Evolutionary conservation across 2,329 filamentous ascomycete genomes (phyloP), one percentile per base, ranked within the genome.

Genomic region (Rutstroemia sp.): DNA sequence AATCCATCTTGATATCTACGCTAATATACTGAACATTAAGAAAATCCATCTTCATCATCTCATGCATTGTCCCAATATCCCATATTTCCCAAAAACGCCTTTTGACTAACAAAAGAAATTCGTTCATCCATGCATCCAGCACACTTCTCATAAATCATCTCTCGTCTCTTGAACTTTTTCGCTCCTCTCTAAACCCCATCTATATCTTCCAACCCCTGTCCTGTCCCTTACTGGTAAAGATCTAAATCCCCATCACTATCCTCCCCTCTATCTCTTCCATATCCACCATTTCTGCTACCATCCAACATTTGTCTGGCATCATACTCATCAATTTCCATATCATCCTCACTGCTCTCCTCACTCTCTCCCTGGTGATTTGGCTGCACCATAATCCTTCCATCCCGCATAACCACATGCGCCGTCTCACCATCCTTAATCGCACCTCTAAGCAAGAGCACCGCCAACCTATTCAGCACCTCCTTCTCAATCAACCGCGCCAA

Each of bases 391-490:
- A 97, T 86, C 70, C 89, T 88, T 47, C 89, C 88, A 61, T 90
- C 83, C 30, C 87, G 80, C 59, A 97, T 78, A 47, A 89, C 84
- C 23, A 97, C 89, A 25, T 81, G 78, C 1, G 94, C 94, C 2
- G 73, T 75, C 75, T 99, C 94, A 45, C 92, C 92, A 63, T 99
- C 92, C 64, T 80, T 83, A 70, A 99, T 86, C 54, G 82, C 84
- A 61, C 90, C 90, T 61, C 91, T 83, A 23, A 99, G 79, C 61
- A 99, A 95, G 61, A 97, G 80, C 42, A 99, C 88, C 1, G 94
- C 94, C 61, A 99, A 77, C 50, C 86, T 85, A 73, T 99, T 99
- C 67, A 99, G 83, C 2, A 99, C 90, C 73, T 99, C 94, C 74
- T 94, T 94, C 77, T 99, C 94, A 65, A 99, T 96, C 58, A 99